A percentile compares a stretch with the other conserved stretches of the same genome.
Conservation (phyloP, 805 yeast species). For the Ogataea polymorpha region DNA sequence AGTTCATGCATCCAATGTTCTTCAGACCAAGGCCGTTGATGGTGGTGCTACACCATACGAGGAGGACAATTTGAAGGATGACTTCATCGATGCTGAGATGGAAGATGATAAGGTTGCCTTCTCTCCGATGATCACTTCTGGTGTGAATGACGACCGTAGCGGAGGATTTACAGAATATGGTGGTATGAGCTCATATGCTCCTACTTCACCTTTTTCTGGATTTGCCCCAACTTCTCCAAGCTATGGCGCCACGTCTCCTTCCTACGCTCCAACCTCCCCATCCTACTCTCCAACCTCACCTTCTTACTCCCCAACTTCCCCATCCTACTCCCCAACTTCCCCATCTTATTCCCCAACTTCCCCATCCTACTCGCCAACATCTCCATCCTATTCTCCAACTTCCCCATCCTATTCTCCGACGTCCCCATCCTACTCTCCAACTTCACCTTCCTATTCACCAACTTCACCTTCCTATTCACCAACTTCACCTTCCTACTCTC, state of each 20-base stretch:
- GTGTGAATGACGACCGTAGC: constrained; percentile 66
- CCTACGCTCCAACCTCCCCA: constrained; percentile 72
- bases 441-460: constrained; percentile 73
- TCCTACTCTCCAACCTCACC: constrained; percentile 71
- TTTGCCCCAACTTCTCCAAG: constrained; percentile 52
- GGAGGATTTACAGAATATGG: constrained; percentile 91
- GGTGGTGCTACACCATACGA: constrained; percentile 95
- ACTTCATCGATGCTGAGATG: constrained; percentile 43
- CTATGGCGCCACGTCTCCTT: constrained; percentile 61
- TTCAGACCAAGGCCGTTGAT: constrained; percentile 45
- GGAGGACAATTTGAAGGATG: constrained; percentile 62
- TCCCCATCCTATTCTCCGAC: constrained; percentile 73
- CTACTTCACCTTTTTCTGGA: constrained; percentile 52
- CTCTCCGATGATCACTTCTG: constrained; percentile 90
- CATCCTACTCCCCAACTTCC: constrained; percentile 52
- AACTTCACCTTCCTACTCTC: constrained; percentile 62
- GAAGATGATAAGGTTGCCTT: constrained; percentile 68
- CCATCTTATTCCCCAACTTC: constrained; percentile 76
- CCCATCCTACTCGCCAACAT: constrained; percentile 65
- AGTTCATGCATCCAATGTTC: constrained; percentile 37
- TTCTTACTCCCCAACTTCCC: constrained; percentile 67
- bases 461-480: constrained; percentile 79
- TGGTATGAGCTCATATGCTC: constrained; percentile 48
- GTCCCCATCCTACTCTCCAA: constrained; percentile 66
- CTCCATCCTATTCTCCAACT: constrained; percentile 64